Evolutionary conservation across 148 eudicot genomes (phyloP).

Genomic region (Silene latifolia): DNA sequence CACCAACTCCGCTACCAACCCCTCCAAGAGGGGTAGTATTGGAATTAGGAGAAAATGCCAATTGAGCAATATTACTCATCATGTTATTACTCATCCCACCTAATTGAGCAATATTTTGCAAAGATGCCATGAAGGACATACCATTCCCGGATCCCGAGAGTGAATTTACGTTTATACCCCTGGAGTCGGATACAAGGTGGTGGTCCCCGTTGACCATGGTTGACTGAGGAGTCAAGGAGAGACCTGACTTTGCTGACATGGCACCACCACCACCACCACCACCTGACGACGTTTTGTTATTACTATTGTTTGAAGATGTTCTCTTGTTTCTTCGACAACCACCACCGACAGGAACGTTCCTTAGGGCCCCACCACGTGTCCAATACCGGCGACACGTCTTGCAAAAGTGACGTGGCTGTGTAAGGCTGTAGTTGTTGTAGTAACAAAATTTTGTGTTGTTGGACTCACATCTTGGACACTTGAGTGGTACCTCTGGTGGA

Average conservation of each 20-base stretch:
- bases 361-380: conserved; percentile 61
- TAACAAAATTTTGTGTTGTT: conserved; percentile 70
- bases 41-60: background rate
- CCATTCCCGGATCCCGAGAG: conserved; percentile 11
- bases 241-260: conserved; percentile 23
- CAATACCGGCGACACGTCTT: conserved; percentile 68
- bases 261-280: conserved; percentile 12
- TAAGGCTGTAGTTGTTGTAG: conserved; percentile 67
- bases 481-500: conserved; percentile 53
- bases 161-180: conserved; percentile 11
- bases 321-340: conserved; percentile 65
- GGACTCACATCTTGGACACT: conserved; percentile 72
- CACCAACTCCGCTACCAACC: background rate
- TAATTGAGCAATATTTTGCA: conserved; percentile 45
- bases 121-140: conserved; percentile 44
- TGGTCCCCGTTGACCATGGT: background rate
- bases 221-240: conserved; percentile 2
- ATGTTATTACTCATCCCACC: conserved; percentile 31
- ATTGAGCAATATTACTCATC: background rate
- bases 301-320: background rate
- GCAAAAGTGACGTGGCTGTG: conserved; percentile 72
- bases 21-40: conserved; percentile 12
- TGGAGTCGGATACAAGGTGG: background rate
- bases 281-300: conserved; percentile 35
- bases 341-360: conserved; percentile 72